phyloP scores from a whole-genome alignment of 805 yeast species.

The Spathaspora arborariae region DNA sequence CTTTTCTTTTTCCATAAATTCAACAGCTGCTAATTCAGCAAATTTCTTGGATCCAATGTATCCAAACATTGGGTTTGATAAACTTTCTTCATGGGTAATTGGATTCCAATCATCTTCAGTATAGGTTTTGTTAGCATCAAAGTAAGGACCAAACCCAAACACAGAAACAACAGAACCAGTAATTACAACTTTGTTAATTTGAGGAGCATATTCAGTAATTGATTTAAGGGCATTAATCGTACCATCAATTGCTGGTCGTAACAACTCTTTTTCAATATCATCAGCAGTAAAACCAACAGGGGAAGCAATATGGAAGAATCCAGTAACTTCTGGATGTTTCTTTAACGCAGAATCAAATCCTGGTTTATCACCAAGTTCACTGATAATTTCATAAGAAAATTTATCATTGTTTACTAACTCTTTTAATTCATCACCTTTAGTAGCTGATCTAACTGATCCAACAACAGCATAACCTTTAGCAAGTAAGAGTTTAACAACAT shows the following conservation, averaged over 20 bases:
- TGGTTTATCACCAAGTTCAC: slow-evolving; percentile 39
- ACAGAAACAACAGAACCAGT: slow-evolving; percentile 55
- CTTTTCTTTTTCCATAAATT: slow-evolving; percentile 30
- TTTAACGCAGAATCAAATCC: slow-evolving; percentile 45
- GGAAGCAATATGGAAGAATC: slow-evolving; percentile 58
- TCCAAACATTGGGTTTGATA: slow-evolving; percentile 37
- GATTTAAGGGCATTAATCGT: slow-evolving; percentile 50
- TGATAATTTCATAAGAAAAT: slow-evolving; percentile 42
- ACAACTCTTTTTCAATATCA: slow-evolving; percentile 46
- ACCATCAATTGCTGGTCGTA: slow-evolving; percentile 56
- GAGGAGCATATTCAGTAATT: slow-evolving; percentile 35
- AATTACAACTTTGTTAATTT: slow-evolving; percentile 40
- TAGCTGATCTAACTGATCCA: slow-evolving; percentile 46
- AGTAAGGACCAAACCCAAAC: slow-evolving; percentile 9
- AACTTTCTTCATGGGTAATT: slow-evolving; percentile 45
- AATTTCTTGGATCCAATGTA: slow-evolving; percentile 53
- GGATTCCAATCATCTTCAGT: slow-evolving; percentile 53
- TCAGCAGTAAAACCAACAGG: slow-evolving; percentile 46
- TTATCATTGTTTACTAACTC: slow-evolving; percentile 16
- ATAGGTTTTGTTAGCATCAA: slow-evolving; percentile 26
- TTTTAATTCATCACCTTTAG: slow-evolving; percentile 38
- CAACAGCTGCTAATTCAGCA: slow-evolving; percentile 62
- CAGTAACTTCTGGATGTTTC: slow-evolving; percentile 46
- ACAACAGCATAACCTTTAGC: slow-evolving; percentile 41
- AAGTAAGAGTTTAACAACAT: slow-evolving; percentile 40